These are phyloP conservation scores for Pseudotulostoma volvatum DNA, from an alignment of 495 filamentous ascomycete genomes.

Conservation along the genomic window DNA sequence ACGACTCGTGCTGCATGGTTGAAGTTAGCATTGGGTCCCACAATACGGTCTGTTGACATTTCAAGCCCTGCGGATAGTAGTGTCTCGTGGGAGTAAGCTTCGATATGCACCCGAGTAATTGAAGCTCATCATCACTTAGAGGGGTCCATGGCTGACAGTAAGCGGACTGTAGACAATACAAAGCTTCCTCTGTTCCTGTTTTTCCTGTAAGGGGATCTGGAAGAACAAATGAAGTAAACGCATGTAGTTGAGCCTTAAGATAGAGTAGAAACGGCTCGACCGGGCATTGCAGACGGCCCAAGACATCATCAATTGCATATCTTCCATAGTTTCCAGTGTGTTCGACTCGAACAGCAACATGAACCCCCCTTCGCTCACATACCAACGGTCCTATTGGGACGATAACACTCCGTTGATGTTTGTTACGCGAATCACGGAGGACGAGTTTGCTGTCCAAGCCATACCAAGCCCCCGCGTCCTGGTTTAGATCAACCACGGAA, in stretches of 20 bases:
- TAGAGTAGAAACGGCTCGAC: constrained; percentile 34
- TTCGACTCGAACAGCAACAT: constrained; percentile 25
- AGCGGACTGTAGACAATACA: constrained; percentile 30
- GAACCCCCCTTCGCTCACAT: constrained; percentile 9
- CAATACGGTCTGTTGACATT: constrained; percentile 28
- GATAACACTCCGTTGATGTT: constrained; percentile 29
- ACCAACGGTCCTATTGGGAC: constrained; percentile 26
- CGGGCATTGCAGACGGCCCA: constrained; percentile 32
- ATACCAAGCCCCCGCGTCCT: constrained; percentile 34
- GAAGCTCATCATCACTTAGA: constrained; percentile 19
- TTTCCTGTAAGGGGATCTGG: constrained; percentile 38
- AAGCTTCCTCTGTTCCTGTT: constrained; percentile 44
- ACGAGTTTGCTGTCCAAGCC: constrained; percentile 41
- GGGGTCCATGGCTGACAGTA: constrained; percentile 32
- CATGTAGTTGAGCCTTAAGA: constrained; percentile 38
- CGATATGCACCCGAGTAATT: constrained; percentile 27
- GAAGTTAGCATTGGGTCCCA: constrained; percentile 30
- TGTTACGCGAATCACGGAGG: constrained; percentile 19
- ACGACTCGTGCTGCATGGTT: constrained; percentile 39
- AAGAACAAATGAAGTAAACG: constrained; percentile 37
- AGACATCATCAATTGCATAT: constrained; percentile 30
- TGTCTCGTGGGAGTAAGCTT: constrained; percentile 33
- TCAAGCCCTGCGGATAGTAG: constrained; percentile 39
- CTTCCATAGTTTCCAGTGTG: constrained; percentile 19
- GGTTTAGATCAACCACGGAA: constrained; percentile 34